Base-by-base conservation (phyloP, 805 yeast species). In the Crinitomyces ghanaensis region DNA sequence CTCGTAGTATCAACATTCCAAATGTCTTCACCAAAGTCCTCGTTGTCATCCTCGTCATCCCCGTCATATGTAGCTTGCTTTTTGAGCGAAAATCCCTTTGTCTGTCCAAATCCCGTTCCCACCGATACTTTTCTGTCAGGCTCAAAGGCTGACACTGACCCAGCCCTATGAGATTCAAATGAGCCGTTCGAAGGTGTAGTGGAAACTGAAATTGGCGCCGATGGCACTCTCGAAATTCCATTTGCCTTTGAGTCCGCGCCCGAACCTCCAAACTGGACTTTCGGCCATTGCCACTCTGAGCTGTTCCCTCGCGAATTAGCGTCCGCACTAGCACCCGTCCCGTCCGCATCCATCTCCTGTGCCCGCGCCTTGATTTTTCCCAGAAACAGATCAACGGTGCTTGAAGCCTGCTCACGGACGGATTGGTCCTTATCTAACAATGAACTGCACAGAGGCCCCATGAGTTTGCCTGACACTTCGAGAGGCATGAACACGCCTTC, bases 391-490 rank as follows among this genome's bases (percentile, higher is more conserved):
- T 77, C 74, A 42, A 88, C 74, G 0, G 84, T 68, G 28, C 64
- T 56, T 44, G 72, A 72, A 0, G 95, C 94, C 48, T 78, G 81
- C 0, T 56, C 56, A 38, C 97, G 65, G 2, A 88, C 86, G 34
- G 70, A 68, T 4, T 61, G 57, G 7, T 83, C 77, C 34, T 66
- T 68, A 54, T 91, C 97, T 49, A 88, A 66, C 36, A 88, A 60
- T 2, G 91, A 73, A 1, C 91, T 81, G 0, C 95, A 85, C 36
- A 91, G 69, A 2, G 84, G 83, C 0, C 94, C 88, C 35, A 91
- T 58, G 12, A 86, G 70, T 50, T 78, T 82, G 16, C 77, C 74
- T 36, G 93, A 81, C 36, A 84, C 77, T 28, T 83, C 77, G 11
- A 72, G 79, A 0, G 85, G 74, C 1, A 77, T 60, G 45, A 86